Conservation (phyloP, 495 filamentous ascomycete species). For the Letharia columbiana region DNA sequence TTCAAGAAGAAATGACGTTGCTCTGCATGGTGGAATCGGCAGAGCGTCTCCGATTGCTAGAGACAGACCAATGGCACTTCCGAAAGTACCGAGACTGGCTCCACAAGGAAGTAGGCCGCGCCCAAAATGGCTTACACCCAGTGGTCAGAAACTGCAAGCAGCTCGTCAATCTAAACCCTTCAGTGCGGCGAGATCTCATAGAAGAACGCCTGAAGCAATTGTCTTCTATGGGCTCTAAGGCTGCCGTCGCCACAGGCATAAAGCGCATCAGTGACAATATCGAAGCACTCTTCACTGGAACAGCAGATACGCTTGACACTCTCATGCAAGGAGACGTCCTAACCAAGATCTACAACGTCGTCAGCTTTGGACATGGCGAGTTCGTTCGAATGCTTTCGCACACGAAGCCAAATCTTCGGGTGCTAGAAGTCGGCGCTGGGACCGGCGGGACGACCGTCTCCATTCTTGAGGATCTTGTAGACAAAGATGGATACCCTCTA, state of each 20-base stretch:
- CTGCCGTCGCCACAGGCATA: constrained; percentile 13
- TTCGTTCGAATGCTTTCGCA: constrained; percentile 24
- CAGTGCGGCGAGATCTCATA: neutral
- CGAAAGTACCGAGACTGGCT: constrained; percentile 20
- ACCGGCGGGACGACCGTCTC: constrained; percentile 30
- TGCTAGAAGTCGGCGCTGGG: constrained; percentile 38
- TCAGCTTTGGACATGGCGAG: constrained; percentile 13
- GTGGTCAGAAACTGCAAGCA: neutral
- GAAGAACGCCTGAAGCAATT: neutral
- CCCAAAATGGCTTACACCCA: neutral
- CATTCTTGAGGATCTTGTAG: constrained; percentile 21
- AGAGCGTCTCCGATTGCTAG: constrained; percentile 9
- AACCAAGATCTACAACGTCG: constrained; percentile 26
- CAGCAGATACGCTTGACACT: constrained; percentile 26
- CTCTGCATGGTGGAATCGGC: constrained; percentile 18
- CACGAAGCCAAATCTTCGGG: constrained; percentile 27
- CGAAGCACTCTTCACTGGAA: constrained; percentile 24
- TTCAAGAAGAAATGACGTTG: constrained; percentile 18
- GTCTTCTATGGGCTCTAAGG: constrained; percentile 23
- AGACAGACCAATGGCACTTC: constrained; percentile 7
- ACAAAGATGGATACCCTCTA: constrained; percentile 15
- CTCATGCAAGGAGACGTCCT: constrained; percentile 26
- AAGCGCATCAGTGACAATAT: constrained; percentile 16
- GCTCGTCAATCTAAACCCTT: neutral
- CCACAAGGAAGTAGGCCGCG: constrained; percentile 1